Evolutionary conservation across 441 rosid genomes (phyloP), one percentile per base, ranked within the genome.

Genomic region (Euphorbia schlechtendalii): DNA sequence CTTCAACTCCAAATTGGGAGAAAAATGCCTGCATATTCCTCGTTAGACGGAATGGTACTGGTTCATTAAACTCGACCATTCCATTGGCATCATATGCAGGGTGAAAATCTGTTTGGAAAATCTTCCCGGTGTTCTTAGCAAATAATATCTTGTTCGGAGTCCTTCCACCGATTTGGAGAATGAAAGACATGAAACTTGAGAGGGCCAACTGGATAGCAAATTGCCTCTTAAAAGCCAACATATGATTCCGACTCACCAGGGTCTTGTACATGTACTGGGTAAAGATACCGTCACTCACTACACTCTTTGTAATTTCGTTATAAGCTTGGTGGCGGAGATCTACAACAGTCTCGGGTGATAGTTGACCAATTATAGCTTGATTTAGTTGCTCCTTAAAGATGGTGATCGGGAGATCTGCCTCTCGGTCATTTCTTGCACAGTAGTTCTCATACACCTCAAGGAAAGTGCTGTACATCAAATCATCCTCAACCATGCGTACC

Each of bases 401-500:
- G 72, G 87, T 92, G 65, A 95, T 85, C 5, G 98, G 98, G 27
- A 77, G 87, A 86, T 95, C 99, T 11, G 97, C 85, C 70, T 92
- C 97, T 72, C 85, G 72, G 77, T 84, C 89, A 68, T 89, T 83
- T 70, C 99, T 88, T 64, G 89, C 90, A 76, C 98, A 95, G 54
- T 95, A 85, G 79, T 89, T 95, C 85, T 95, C 99, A 72, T 89
- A 95, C 48, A 95, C 97, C 87, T 92, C 99, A 54, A 95, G 97
- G 80, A 95, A 86, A 66, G 99, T 92, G 78, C 81, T 89, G 82
- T 86, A 95, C 98, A 92, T 92, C 65, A 90, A 70, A 78, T 95
- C 98, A 74, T 95, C 99, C 79, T 95, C 99, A 53, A 89, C 99
- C 99, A 95, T 89, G 66, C 98, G 96, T 41, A 92, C 99, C 98